phyloP scores from a whole-genome alignment of 2,329 filamentous ascomycete genomes.

The Cladosporium colombiae region DNA sequence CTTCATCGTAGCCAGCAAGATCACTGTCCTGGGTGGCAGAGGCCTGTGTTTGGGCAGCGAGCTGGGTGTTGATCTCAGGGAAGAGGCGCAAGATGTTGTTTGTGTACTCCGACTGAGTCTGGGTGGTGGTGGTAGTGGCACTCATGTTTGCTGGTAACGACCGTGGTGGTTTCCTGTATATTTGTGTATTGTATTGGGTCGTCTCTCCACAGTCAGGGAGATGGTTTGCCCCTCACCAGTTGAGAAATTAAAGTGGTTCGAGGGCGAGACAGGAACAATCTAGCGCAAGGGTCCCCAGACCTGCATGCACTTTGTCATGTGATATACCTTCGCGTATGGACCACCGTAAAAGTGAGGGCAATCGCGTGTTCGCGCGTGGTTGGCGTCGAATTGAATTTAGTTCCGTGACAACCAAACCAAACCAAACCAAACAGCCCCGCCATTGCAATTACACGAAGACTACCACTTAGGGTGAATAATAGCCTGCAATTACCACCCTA shows the following conservation, averaged over 20 bases:
- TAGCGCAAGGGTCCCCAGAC: constrained; percentile 5
- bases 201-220: constrained; percentile 13
- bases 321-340: not conserved
- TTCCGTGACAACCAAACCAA: constrained; percentile 14
- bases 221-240: constrained; percentile 14
- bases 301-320: constrained; percentile 15
- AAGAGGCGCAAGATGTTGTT: constrained; percentile 86
- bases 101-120: constrained; percentile 61
- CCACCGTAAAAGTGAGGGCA: not conserved
- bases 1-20: constrained; percentile 89
- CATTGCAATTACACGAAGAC: not conserved
- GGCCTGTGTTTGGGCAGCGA: constrained; percentile 56
- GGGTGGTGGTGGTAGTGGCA: constrained; percentile 33
- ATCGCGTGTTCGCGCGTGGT: constrained; percentile 1
- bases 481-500: not conserved
- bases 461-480: not conserved
- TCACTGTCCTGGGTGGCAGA: constrained; percentile 63
- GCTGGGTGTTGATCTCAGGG: constrained; percentile 70
- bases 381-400: constrained; percentile 13
- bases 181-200: not conserved
- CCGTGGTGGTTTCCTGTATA: not conserved
- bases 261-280: constrained; percentile 12
- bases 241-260: constrained; percentile 20
- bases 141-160: constrained; percentile 30
- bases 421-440: constrained; percentile 11